Evolutionary conservation across 306 rosid species (phyloP), one percentile per base, ranked within the genome.

Genomic region (Lotus japonicus): DNA sequence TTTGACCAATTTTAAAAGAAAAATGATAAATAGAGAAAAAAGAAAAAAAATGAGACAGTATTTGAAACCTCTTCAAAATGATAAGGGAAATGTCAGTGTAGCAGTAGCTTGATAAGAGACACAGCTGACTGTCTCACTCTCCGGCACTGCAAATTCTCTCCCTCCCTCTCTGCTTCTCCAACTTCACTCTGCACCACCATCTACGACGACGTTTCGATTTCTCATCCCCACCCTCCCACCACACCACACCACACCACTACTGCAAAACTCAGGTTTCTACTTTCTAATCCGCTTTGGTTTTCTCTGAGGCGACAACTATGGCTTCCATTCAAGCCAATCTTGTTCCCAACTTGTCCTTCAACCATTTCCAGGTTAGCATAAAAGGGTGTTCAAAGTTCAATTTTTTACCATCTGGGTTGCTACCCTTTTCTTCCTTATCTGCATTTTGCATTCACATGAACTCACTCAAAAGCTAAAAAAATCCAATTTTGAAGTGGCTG

Each of bases 311-410:
- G 23, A 35, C 51, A 2, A 26, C 33, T 35, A 46, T 79, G 78
- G 69, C 85, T 48, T 82, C 80, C 62, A 46, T 84, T 23, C 87
- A 80, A 33, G 70, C 57, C 41, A 77, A 68, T 77, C 66, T 50
- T 62, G 26, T 80, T 9, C 70, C 79, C 73, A 92, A 74, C 63
- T 79, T 82, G 17, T 67, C 79, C 70, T 85, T 86, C 75, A 89
- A 70, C 57, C 76, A 75, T 75, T 82, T 57, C 41, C 81, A 86
- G 98, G 98, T 87, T 61, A 33, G 26, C 14, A 21, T 76, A 35
- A 64, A 31, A 26, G 10, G 49, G 44, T 71, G 53, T 56, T 63
- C 41, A 71, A 67, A 65, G 53, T 71, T 59, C 43, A 39, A 53
- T 8, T 71, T 56, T 60, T 12, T 35, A 64, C 44, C 31, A 36